Base-by-base conservation (phyloP, 768 basidiomycete species). In the Collybiopsis luxurians region DNA sequence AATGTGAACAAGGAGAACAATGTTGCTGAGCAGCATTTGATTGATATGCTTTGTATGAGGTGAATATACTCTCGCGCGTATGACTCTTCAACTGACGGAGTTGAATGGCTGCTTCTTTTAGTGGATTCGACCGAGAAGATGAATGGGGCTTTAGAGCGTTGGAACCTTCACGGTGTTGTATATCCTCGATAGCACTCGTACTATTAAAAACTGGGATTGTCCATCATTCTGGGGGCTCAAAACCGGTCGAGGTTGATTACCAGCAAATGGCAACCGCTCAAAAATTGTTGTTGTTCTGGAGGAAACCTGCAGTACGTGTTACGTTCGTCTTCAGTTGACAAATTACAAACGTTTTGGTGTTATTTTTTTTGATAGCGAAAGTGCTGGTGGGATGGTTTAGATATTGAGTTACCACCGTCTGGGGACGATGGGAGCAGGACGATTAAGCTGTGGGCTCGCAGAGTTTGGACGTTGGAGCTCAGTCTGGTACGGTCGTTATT, bases 41-140 rank as follows among this genome's bases (percentile, higher is more conserved):
- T 99, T 73, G 97, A 98, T 74, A 99, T 99, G 97, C 79, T 99
- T 60, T 98, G 96, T 76, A 97, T 98, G 93, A 97, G 95, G 96
- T 96, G 69, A 42, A 74, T 44, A 45, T 12, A 21, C 15, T 11
- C 38, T 42, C 24, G n/a, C 23, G 7, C 36, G 15, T 19, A 40
- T 45, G 39, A 47, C 58, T 42, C 13, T 55, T 59, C 57, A 19
- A 21, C 19, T n/a, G n/a, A n/a, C n/a, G n/a, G n/a, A n/a, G n/a
- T 17, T 31, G 53, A 15, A 12, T 26, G 24, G 39, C 12, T 39
- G 26, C 40, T 34, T 12, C 28, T 27, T 59, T 36, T 66, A 96
- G 97, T 73, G 97, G 97, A 19, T 99, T 99, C 70, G 85, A 95
- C 70, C 86, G 96, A 15, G 90, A 95, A n/a, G 96, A 99, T 69